Conservation (phyloP, 805 yeast species). For the Torulaspora delbrueckii region DNA sequence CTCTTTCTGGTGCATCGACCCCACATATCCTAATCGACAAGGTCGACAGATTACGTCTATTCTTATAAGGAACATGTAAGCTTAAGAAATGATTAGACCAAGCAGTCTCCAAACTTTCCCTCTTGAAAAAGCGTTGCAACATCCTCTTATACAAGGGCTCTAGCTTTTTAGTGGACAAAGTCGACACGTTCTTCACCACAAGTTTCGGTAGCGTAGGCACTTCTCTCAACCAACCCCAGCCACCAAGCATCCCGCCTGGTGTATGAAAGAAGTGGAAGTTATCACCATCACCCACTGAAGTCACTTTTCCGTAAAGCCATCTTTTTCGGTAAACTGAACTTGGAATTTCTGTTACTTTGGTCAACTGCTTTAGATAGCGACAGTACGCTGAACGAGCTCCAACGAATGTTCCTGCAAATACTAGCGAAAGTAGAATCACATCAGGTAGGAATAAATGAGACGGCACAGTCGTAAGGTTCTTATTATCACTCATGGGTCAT, state of each 20-base stretch:
- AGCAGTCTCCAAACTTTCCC: conserved; percentile 9
- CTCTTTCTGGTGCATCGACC: conserved; percentile 93
- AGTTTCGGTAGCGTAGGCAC: conserved; percentile 48
- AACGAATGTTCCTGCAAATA: conserved; percentile 39
- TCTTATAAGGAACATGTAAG: conserved; percentile 26
- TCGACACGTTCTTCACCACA: background rate
- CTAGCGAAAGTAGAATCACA: conserved; percentile 27
- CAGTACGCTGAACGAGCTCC: conserved; percentile 44
- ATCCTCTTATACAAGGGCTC: conserved; percentile 6
- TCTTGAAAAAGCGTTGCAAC: conserved; percentile 1
- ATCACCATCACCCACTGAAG: conserved; percentile 94
- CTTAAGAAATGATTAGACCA: conserved; percentile 26
- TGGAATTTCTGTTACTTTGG: conserved; percentile 50
- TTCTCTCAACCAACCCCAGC: conserved; percentile 88
- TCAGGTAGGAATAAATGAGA: conserved; percentile 7
- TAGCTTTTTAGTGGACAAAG: conserved; percentile 1
- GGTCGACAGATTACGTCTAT: conserved; percentile 43
- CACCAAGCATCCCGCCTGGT: conserved; percentile 82
- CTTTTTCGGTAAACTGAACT: conserved; percentile 39
- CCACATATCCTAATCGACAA: conserved; percentile 82
- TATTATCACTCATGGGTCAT: conserved; percentile 9
- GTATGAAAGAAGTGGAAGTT: conserved; percentile 89
- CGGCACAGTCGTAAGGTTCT: conserved; percentile 4
- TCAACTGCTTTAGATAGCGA: conserved; percentile 45
- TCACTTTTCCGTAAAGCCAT: conserved; percentile 65